Evolutionary conservation across 129 eudicot genomes (phyloP).

Genomic region (Flaveria sonorensis): DNA sequence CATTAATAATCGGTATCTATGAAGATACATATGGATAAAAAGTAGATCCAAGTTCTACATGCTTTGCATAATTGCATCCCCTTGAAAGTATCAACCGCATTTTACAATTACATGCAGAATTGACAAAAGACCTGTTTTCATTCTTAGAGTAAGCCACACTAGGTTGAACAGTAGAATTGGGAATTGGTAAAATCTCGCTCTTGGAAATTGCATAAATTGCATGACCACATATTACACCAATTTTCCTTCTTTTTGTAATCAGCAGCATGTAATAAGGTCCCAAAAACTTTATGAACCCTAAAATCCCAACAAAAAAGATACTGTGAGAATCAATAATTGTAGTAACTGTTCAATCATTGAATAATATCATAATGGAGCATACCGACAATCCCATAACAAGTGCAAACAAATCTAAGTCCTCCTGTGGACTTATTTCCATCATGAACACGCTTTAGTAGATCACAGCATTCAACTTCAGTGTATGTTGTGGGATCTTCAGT

Average conservation of each 20-base stretch:
- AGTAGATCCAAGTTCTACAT: conserved; percentile 38
- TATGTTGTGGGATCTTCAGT: conserved; percentile 78
- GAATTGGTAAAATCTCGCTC: conserved; percentile 80
- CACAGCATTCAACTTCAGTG: conserved; percentile 63
- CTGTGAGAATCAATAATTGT: conserved; percentile 19
- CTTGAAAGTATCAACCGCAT: conserved; percentile 40
- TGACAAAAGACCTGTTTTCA: conserved; percentile 96
- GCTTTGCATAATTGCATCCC: conserved; percentile 31
- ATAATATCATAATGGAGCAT: conserved; percentile 31
- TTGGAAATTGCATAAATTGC: conserved; percentile 68
- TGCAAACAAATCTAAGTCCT: conserved; percentile 78
- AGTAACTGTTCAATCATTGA: not conserved
- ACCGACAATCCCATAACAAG: conserved; percentile 96
- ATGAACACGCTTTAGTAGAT: conserved; percentile 66
- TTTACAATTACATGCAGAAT: conserved; percentile 65
- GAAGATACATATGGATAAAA: conserved; percentile 47
- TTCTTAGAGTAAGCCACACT: conserved; percentile 74
- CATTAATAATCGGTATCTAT: conserved; percentile 18
- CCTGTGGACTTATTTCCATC: conserved; percentile 87
- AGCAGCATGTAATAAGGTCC: conserved; percentile 97
- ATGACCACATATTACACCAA: conserved; percentile 92
- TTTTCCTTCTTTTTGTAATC: conserved; percentile 84
- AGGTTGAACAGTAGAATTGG: conserved; percentile 62
- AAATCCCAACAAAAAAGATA: conserved; percentile 24
- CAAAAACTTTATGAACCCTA: conserved; percentile 90